These are phyloP conservation scores for Talaromyces sp. DNA, from an alignment of 2,329 filamentous ascomycete genomes.

Conservation along the genomic window DNA sequence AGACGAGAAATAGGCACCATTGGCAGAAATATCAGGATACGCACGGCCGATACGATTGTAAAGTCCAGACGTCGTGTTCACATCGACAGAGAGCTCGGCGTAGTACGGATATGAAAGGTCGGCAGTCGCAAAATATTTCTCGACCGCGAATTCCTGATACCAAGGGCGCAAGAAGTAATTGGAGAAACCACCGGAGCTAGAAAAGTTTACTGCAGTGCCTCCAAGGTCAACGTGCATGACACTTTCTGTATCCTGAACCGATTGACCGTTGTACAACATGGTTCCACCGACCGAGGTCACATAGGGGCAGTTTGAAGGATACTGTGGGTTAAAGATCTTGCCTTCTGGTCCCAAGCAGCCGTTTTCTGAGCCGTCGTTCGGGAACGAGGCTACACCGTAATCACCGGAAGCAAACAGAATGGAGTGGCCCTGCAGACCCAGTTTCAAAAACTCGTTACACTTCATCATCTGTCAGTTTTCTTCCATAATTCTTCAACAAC, in stretches of 20 bases:
- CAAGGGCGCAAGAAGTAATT: slow-evolving; percentile 42
- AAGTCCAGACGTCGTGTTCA: slow-evolving; percentile 34
- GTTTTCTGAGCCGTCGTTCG: slow-evolving; percentile 31
- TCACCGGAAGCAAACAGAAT: slow-evolving; percentile 29
- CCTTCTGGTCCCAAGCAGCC: slow-evolving; percentile 36
- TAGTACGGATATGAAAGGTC: slow-evolving; percentile 27
- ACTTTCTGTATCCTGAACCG: slow-evolving; percentile 22
- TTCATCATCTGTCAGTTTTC: too few relatives aligned
- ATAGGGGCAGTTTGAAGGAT: slow-evolving; percentile 50
- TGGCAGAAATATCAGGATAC: slow-evolving; percentile 48
- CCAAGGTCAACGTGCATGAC: slow-evolving; percentile 29
- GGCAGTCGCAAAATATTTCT: slow-evolving; percentile 35
- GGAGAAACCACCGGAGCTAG: slow-evolving; percentile 44
- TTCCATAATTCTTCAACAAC: too few relatives aligned
- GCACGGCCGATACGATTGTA: slow-evolving; percentile 45
- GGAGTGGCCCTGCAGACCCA: slow-evolving; percentile 35
- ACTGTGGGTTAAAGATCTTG: slow-evolving; percentile 47
- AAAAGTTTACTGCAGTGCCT: slow-evolving; percentile 26
- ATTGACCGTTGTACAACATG: slow-evolving; percentile 26
- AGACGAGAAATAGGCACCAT: slow-evolving; percentile 31
- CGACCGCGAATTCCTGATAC: slow-evolving; percentile 40
- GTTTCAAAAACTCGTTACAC: slow-evolving; percentile 48
- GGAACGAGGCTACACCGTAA: slow-evolving; percentile 31
- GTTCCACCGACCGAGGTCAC: slow-evolving; percentile 45
- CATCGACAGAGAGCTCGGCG: slow-evolving; percentile 26